phyloP scores from a whole-genome alignment of 371 early-diverging fungal genomes.

The Mucor piriformis region DNA sequence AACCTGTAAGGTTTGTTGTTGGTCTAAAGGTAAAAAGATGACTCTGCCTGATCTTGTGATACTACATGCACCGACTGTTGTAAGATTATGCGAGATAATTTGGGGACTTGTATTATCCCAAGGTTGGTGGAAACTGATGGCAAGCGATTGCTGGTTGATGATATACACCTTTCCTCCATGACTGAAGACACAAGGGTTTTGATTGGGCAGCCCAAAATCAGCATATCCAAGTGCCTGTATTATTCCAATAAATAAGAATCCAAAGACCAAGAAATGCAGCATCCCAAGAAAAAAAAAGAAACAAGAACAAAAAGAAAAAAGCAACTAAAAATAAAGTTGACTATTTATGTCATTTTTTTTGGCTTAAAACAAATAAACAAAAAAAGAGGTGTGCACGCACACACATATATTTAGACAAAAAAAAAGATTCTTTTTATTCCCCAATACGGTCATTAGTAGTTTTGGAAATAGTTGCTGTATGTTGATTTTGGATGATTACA shows the following conservation, averaged over 20 bases:
- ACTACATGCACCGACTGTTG: conserved; percentile 2
- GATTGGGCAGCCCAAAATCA: conserved; percentile 19
- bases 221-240: conserved; percentile 1
- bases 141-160: neutral
- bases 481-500: neutral
- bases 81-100: neutral
- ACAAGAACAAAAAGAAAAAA: neutral
- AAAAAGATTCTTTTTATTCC: neutral
- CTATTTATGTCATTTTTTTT: conserved; percentile 6
- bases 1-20: conserved; percentile 3
- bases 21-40: neutral
- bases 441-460: neutral
- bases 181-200: conserved; percentile 6
- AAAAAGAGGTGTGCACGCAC: neutral
- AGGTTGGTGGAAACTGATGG: conserved; percentile 2
- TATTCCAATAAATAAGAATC: neutral
- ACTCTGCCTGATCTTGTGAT: conserved; percentile 16
- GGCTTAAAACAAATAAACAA: neutral
- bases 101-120: neutral
- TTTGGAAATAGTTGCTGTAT: neutral
- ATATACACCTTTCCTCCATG: neutral
- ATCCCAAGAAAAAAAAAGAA: neutral
- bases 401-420: conserved; percentile 10
- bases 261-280: neutral
- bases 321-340: neutral